phyloP scores from a whole-genome alignment of 2,329 filamentous ascomycete species.

The Triangularia setosa region DNA sequence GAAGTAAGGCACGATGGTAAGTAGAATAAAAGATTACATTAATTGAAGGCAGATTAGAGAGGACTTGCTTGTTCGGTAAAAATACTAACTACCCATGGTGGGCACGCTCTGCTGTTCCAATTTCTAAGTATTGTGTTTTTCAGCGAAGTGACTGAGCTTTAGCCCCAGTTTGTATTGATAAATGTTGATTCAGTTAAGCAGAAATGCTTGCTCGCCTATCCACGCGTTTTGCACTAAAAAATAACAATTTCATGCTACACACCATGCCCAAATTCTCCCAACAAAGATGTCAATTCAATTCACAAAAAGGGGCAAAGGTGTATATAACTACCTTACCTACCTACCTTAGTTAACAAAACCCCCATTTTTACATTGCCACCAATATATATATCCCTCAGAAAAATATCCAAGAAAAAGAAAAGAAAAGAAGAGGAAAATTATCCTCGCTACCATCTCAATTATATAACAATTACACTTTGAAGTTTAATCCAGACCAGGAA shows the following conservation, averaged over 20 bases:
- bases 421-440: too few species aligned
- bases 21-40: too few species aligned
- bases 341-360: not conserved
- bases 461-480: not conserved
- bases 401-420: not conserved
- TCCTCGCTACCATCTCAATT: not conserved
- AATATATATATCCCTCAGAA: not conserved
- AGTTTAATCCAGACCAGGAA: conserved; percentile 28
- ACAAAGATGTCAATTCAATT: not conserved
- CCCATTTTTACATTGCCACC: not conserved
- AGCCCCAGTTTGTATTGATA: too few species aligned
- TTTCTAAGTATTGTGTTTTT: too few species aligned
- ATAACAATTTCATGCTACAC: not conserved
- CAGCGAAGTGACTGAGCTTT: too few species aligned
- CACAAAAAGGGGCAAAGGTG: not conserved
- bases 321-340: not conserved
- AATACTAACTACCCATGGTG: too few species aligned
- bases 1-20: too few species aligned
- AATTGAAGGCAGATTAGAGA: too few species aligned
- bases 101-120: too few species aligned
- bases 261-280: not conserved
- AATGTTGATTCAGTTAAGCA: too few species aligned
- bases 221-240: not conserved
- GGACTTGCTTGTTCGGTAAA: too few species aligned
- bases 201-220: not conserved